A percentile compares a stretch with the other conserved stretches of the same genome.
Conservation (phyloP, 345 rosid genomes). For the Hibiscus syriacus region DNA sequence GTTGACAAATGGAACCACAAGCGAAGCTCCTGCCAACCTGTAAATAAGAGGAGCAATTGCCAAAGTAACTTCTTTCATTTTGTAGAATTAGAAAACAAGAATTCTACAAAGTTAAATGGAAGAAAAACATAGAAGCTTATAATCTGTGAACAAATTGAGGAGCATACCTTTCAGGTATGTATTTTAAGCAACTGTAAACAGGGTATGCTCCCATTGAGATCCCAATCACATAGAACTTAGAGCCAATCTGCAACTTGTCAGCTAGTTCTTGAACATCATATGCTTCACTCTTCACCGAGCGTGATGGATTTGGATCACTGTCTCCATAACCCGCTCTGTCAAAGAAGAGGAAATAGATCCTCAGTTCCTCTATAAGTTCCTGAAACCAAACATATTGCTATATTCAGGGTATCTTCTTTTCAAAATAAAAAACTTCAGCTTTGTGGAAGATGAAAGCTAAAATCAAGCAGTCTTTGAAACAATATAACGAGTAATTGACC, state of each 20-base stretch:
- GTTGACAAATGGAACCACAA: constrained; percentile 70
- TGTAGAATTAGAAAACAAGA: not conserved
- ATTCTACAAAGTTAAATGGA: not conserved
- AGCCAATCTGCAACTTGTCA: constrained; percentile 64
- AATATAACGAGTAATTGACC: not conserved
- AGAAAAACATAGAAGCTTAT: not conserved
- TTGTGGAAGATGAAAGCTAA: not conserved
- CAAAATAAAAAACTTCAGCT: not conserved
- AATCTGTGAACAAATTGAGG: constrained; percentile 5
- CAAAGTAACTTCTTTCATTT: not conserved
- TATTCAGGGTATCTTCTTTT: not conserved
- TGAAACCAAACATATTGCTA: constrained; percentile 19
- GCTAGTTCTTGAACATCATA: constrained; percentile 78
- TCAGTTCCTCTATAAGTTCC: constrained; percentile 58
- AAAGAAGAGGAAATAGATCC: constrained; percentile 50
- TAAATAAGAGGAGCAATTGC: not conserved
- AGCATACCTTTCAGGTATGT: constrained; percentile 67
- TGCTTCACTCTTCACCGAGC: constrained; percentile 73
- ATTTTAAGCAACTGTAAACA: constrained; percentile 63
- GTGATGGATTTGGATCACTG: constrained; percentile 78
- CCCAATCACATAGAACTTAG: constrained; percentile 68
- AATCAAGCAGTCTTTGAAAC: not conserved
- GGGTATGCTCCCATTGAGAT: constrained; percentile 77
- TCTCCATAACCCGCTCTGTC: constrained; percentile 96
- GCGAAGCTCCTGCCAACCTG: constrained; percentile 60